Evolutionary conservation across 1,139 yeast species (phyloP), one percentile per base, ranked within the genome.

Genomic region (Yamadazyma diospyri): DNA sequence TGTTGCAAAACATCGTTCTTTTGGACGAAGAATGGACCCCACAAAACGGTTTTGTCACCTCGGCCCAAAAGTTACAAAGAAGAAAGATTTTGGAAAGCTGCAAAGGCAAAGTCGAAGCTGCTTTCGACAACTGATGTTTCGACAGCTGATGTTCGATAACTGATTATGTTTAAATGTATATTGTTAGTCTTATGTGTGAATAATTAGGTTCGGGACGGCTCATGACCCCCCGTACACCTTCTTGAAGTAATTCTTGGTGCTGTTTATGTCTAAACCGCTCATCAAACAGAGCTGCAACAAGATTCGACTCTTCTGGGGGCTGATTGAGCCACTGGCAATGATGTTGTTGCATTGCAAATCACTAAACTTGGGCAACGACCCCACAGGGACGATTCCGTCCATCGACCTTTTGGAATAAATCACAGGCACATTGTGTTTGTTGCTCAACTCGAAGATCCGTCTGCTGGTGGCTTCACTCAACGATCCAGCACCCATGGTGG

Each of bases 1-100:
- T 89, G 43, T 59, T 94, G 41, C 78, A 78, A 46, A 94, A 92
- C 46, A 71, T 84, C 41, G 88, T 84, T 14, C 59, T 94, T 39
- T 73, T 80, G 40, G 92, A 84, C 47, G 89, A 81, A 32, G 99
- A 94, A 66, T 94, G 98, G 97, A 89, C 97, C 32, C 97, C 98
- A 30, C 94, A 87, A 61, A 86, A 81, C 54, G 97, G 97, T 2
- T 84, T 69, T 46, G 94, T 92, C 37, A 88, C 97, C 8, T 79
- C 94, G 42, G 98, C 98, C 19, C 97, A 92, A 66, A 94, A 94
- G 64, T 74, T 94, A 50, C 96, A 92, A 69, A 82, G 99, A 71
- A 86, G 77, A 72, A 85, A 84, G 72, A 94, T 94, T 56, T 68
- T 87, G 53, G 78, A 70, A 26, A 77, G 78, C 40, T 79, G 76